Evolutionary conservation across 2,329 filamentous ascomycete genomes (phyloP), one percentile per base, ranked within the genome.

Genomic region (Calonectria leucothoes): DNA sequence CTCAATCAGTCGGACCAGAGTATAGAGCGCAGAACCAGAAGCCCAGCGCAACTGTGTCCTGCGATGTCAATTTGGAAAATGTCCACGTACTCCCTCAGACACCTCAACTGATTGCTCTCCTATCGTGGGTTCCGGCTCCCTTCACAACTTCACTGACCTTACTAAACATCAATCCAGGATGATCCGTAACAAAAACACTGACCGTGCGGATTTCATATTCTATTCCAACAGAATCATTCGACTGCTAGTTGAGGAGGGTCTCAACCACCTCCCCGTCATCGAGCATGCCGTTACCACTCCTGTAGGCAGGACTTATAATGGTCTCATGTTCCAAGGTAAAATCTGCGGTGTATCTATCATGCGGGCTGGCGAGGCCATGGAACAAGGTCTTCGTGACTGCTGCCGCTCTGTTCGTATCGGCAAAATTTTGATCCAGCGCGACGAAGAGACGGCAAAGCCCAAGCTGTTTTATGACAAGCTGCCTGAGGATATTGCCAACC

Each of bases 321-420:
- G 97, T 33, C 94, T 99, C 76, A 94, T 94, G 86, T 99, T 99
- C 82, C 94, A 98, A 84, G 97, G 97, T 77, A 98, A 98, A 87
- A 99, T 99, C 79, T 99, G 97, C 82, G 97, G 97, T 69, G 97
- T 99, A 20, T 98, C 95, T 8, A 99, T 99, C 81, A 98, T 99
- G 97, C 92, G 97, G 76, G 97, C 97, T 15, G 97, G 97, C 66
- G 97, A 99, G 86, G 95, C 96, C 72, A 99, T 99, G 97, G 97
- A 99, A 86, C 95, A 98, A 85, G 97, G 96, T 2, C 87, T 99
- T 74, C 91, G 97, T 73, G 96, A 99, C 85, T 99, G 97, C 87
- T 99, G 97, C 86, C 93, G 97, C 66, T 98, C 95, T n/a, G 97
- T 99, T 63, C 91, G 97, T 75, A 99, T 99, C 81, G 97, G 97